Percentiles rank a stretch among this genome's conserved stretches.
Evolutionary conservation across 176 grass and related monocot species (phyloP).

Genomic region (Oryza rufipogon): DNA sequence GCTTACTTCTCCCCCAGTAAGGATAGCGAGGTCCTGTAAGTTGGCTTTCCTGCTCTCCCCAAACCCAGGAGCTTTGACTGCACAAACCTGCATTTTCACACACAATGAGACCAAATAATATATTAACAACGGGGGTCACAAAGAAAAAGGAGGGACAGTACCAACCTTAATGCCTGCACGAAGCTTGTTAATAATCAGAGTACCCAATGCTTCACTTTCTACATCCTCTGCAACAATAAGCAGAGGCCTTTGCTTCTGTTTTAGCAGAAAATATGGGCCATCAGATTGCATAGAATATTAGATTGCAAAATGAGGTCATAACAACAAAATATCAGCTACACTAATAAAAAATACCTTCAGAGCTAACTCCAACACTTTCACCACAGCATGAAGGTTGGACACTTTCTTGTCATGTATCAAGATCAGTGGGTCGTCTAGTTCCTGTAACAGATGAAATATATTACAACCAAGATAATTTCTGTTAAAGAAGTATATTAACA

Average conservation of each 20-base stretch:
- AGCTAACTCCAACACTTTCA: conserved; percentile 54
- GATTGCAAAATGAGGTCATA: background rate
- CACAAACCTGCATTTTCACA: conserved; percentile 40
- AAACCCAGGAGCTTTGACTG: background rate
- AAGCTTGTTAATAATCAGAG: conserved; percentile 59
- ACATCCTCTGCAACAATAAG: conserved; percentile 65
- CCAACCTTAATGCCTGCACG: conserved; percentile 71
- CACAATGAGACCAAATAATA: background rate
- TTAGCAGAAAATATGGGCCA: conserved; percentile 11
- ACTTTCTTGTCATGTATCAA: conserved; percentile 68
- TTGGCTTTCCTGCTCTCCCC: conserved; percentile 1
- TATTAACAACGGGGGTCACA: background rate
- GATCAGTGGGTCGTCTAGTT: conserved; percentile 57
- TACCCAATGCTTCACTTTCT: conserved; percentile 63
- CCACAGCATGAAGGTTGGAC: conserved; percentile 39
- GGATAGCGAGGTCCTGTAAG: background rate
- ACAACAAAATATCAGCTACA: conserved; percentile 10
- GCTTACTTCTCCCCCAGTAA: background rate
- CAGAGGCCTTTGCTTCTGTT: conserved; percentile 66
- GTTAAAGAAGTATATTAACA: background rate
- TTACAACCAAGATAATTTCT: background rate
- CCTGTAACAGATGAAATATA: conserved; percentile 44
- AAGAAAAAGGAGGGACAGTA: conserved; percentile 27
- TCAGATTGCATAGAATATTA: conserved; percentile 2
- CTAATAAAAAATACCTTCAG: conserved; percentile 52